Conservation (phyloP, 202 grass and related monocot species). For the Zoysia matrella region DNA sequence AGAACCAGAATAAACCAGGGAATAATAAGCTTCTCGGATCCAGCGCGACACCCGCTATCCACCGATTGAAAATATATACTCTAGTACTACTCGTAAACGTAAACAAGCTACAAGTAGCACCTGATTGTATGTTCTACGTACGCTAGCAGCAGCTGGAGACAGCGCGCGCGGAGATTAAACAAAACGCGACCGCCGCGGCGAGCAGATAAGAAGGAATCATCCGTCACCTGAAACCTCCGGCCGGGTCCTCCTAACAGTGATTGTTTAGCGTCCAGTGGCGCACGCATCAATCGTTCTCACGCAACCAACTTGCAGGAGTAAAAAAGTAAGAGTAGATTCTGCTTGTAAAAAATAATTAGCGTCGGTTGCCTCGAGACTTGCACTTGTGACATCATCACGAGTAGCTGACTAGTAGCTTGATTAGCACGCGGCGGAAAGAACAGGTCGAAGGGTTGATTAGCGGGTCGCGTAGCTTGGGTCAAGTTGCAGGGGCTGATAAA, state of each 20-base stretch:
- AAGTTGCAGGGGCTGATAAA: too few species aligned
- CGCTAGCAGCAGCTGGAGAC: too few species aligned
- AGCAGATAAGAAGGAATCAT: slow-evolving; percentile 42
- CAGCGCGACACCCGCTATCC: neutral
- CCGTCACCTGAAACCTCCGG: neutral
- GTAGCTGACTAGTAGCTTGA: too few species aligned
- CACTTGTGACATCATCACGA: slow-evolving; percentile 35
- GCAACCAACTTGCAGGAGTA: neutral
- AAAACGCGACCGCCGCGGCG: neutral
- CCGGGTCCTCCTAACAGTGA: neutral
- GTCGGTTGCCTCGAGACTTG: slow-evolving; percentile 53
- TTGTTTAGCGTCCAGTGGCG: slow-evolving; percentile 18
- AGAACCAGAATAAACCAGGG: neutral
- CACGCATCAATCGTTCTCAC: neutral
- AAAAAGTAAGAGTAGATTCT: too few species aligned
- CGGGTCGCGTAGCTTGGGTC: too few species aligned
- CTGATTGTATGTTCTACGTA: too few species aligned
- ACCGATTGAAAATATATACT: too few species aligned
- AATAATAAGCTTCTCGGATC: slow-evolving; percentile 42
- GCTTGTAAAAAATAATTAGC: too few species aligned
- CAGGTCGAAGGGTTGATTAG: too few species aligned
- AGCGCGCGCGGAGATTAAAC: neutral
- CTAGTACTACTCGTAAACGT: too few species aligned
- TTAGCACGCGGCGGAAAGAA: too few species aligned
- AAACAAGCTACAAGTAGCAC: too few species aligned